Base-by-base conservation (phyloP, 148 eudicot species). In the Chenopodium quinoa region DNA sequence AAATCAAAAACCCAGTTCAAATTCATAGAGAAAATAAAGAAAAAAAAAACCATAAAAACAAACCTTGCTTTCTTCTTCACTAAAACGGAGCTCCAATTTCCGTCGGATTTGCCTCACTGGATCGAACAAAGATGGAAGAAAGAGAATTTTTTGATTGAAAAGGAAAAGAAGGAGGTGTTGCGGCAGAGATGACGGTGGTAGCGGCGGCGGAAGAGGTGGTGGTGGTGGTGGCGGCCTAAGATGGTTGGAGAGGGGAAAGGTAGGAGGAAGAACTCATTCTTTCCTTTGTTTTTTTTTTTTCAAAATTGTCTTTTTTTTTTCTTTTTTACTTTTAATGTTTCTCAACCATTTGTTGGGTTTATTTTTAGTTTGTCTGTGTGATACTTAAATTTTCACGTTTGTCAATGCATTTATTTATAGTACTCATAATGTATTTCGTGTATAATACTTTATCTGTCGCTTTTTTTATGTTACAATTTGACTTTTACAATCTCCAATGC, bases 31-130 rank as follows among this genome's bases (percentile, higher is more conserved):
- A 20, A 16, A 50, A 32, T 46, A 12, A 82, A 9, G 46, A 48
- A 48, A 71, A 27, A 27, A 27, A 12, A 82, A 4, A 62, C 67
- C 56, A 40, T 23, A 20, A 29, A 23, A 48, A 72, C 74, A 64
- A 73, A 83, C 85, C 85, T 83, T 73, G 47, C 7, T 37, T 25
- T 65, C 4, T 58, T 25, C 5, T 19, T 64, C 40, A 37, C 44
- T 32, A 77, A 52, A 34, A 3, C 29, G 23, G 16, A 56, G 60
- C 46, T 32, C 46, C 12, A 20, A 19, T 32, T 67, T 66, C 6
- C 44, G 65, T 68, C 58, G 60, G 27, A 77, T 14, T 29, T 19
- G 22, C 22, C 63, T 58, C 63, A 32, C 75, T n/a, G 17, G 34
- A 48, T 46, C 17, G 52, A 25, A 73, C 27, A 47, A 4, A 47